These are phyloP conservation scores for Astrephomene gubernaculifera DNA, from an alignment of 139 green algal genomes.

Conservation along the genomic window DNA sequence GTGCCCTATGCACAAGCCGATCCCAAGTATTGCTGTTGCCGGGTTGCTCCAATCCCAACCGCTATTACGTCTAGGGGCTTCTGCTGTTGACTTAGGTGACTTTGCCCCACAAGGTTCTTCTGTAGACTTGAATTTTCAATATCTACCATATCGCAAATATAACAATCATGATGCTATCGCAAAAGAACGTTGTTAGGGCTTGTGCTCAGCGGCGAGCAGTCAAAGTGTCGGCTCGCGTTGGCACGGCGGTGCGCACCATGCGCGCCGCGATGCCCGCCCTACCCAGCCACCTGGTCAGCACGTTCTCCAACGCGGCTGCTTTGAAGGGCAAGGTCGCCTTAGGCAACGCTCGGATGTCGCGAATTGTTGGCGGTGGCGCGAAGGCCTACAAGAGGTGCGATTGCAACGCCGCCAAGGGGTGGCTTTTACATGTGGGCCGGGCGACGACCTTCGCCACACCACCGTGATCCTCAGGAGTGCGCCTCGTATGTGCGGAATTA, in stretches of 20 bases:
- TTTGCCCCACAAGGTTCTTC: neutral
- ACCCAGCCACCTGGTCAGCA: constrained; percentile 27
- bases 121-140: neutral
- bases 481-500: constrained; percentile 92
- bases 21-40: neutral
- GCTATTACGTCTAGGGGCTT: neutral
- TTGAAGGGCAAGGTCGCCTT: constrained; percentile 41
- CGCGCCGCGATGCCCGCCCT: constrained; percentile 2
- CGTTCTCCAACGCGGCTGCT: constrained; percentile 33
- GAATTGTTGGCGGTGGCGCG: constrained; percentile 6
- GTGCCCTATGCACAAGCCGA: neutral
- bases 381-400: constrained; percentile 48
- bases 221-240: constrained; percentile 35
- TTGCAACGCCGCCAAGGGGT: neutral
- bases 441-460: too few species aligned
- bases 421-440: too few species aligned
- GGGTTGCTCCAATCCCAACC: constrained; percentile 10
- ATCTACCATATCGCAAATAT: neutral
- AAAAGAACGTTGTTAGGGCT: constrained; percentile 6
- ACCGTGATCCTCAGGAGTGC: constrained; percentile 41
- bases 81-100: neutral
- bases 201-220: constrained; percentile 16
- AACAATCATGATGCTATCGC: constrained; percentile 21
- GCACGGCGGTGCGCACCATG: neutral
- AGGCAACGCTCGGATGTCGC: constrained; percentile 21